Percentiles rank a stretch among this genome's conserved stretches.
phyloP scores from a whole-genome alignment of 2,329 filamentous ascomycete species.

The Graphium sp. region DNA sequence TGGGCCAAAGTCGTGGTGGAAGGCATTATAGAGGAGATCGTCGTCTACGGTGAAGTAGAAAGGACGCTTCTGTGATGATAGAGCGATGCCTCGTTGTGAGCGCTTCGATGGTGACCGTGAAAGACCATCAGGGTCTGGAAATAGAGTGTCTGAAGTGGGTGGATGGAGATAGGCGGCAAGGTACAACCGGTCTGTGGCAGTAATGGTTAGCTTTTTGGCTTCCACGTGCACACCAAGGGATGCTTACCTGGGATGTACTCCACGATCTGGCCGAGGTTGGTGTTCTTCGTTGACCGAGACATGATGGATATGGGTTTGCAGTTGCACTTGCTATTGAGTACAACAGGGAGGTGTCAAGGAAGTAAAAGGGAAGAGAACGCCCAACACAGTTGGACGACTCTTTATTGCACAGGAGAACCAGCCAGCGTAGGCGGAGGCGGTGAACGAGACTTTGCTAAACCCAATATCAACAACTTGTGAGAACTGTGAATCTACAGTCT shows the following conservation, averaged over 20 bases:
- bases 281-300: constrained; percentile 30
- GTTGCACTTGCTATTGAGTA: too few relatives aligned
- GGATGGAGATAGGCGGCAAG: constrained; percentile 78
- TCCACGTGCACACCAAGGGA: neutral
- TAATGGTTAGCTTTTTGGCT: constrained; percentile 9
- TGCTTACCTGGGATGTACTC: constrained; percentile 85
- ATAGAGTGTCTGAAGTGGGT: constrained; percentile 66
- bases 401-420: too few relatives aligned
- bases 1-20: constrained; percentile 96
- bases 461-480: too few relatives aligned
- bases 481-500: too few relatives aligned
- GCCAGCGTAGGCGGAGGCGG: too few relatives aligned
- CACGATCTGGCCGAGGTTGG: constrained; percentile 72
- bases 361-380: too few relatives aligned
- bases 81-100: constrained; percentile 22
- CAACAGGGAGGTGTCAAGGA: too few relatives aligned
- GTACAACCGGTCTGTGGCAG: constrained; percentile 67
- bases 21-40: constrained; percentile 87
- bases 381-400: neutral
- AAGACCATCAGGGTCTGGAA: constrained; percentile 54
- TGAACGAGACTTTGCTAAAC: too few relatives aligned
- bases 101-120: constrained; percentile 59
- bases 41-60: constrained; percentile 96
- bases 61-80: constrained; percentile 45
- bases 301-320: too few relatives aligned